Conservation (phyloP, 495 filamentous ascomycete species). For the Cercophora samala region DNA sequence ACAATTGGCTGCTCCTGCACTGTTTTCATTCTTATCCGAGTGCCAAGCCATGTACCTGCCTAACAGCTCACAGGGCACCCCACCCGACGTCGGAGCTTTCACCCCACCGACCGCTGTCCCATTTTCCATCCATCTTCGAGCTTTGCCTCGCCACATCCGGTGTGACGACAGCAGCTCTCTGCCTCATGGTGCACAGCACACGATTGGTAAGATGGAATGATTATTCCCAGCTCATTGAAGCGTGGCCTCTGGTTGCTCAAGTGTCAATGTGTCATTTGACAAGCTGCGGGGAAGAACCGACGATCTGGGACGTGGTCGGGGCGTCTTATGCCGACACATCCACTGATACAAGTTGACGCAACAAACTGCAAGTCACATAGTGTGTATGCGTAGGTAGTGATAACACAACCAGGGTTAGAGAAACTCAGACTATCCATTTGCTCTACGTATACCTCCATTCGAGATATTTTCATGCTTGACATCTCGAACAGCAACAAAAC, state of each 20-base stretch:
- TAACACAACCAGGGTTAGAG: too few relatives aligned
- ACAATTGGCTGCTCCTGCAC: neutral
- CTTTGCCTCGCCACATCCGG: neutral
- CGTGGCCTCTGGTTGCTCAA: too few relatives aligned
- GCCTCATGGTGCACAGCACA: neutral
- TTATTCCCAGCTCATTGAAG: too few relatives aligned
- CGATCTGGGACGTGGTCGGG: neutral
- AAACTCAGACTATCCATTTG: neutral
- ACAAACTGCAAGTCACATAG: neutral
- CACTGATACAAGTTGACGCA: neutral
- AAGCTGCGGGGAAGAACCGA: neutral
- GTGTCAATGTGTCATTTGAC: neutral
- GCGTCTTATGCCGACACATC: neutral
- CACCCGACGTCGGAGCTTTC: conserved; percentile 13
- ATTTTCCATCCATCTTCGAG: conserved; percentile 2
- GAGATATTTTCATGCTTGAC: neutral
- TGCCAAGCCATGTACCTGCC: conserved; percentile 5
- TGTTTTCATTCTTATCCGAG: neutral
- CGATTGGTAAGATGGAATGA: too few relatives aligned
- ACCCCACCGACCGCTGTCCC: conserved; percentile 9
- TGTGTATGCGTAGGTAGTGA: too few relatives aligned
- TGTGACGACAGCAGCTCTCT: neutral
- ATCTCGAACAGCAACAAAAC: neutral
- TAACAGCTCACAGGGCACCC: conserved; percentile 11
- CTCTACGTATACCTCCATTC: neutral